Percentiles rank a stretch among this genome's conserved stretches.
Evolutionary conservation across 805 yeast species (phyloP).

Genomic region (Vanderwaltozyma polyspora): DNA sequence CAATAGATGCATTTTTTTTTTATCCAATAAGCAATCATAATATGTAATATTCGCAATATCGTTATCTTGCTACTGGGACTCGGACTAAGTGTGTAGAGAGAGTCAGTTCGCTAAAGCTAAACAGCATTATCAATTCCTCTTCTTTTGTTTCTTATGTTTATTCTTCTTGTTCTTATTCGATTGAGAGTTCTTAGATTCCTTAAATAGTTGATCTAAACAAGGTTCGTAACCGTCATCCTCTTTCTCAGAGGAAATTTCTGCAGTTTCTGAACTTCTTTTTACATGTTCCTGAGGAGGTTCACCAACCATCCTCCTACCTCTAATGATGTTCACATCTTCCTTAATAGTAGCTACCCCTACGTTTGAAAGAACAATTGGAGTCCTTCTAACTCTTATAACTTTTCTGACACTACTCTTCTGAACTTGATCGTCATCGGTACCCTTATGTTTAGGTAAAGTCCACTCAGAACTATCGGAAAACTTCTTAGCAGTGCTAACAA

Average conservation of each 20-base stretch:
- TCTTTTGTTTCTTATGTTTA: slow-evolving; percentile 1
- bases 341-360: slow-evolving; percentile 1
- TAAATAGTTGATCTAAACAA: slow-evolving; percentile 2
- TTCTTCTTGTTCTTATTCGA: slow-evolving; percentile 1
- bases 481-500: neutral
- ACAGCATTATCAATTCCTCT: too few species aligned
- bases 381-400: neutral
- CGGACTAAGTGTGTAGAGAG: too few species aligned
- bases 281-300: neutral
- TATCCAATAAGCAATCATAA: too few species aligned
- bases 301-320: slow-evolving; percentile 4
- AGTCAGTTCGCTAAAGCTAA: too few species aligned
- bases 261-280: slow-evolving; percentile 1
- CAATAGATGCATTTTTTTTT: too few species aligned
- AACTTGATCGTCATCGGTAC: neutral
- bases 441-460: neutral
- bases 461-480: slow-evolving; percentile 1
- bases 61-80: too few species aligned
- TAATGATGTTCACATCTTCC: neutral
- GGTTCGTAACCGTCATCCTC: slow-evolving; percentile 2
- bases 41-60: too few species aligned
- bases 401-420: neutral
- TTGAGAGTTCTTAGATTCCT: neutral
- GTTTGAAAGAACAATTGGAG: slow-evolving; percentile 1
- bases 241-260: neutral